Evolutionary conservation across 2,329 filamentous ascomycete species (phyloP).

Genomic region (Fusarium sp.): DNA sequence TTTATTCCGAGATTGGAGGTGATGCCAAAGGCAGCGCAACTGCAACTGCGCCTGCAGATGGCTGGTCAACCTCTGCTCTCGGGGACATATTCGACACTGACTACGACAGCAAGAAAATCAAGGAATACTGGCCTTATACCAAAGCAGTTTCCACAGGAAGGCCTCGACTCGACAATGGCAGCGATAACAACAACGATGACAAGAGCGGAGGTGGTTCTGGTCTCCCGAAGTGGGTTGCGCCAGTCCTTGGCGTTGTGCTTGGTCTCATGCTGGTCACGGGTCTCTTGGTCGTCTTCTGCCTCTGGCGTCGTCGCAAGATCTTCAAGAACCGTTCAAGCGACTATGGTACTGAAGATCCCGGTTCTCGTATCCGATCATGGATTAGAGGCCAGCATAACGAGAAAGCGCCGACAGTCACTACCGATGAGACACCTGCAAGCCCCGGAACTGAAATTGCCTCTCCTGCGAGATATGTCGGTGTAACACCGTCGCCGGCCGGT

Average conservation of each 20-base stretch:
- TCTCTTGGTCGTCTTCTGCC: constrained; percentile 63
- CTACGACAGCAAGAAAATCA: constrained; percentile 70
- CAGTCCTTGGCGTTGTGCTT: constrained; percentile 72
- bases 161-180: constrained; percentile 28
- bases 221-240: constrained; percentile 70
- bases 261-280: constrained; percentile 69
- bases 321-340: constrained; percentile 56
- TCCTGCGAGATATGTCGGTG: constrained; percentile 30
- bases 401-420: constrained; percentile 62
- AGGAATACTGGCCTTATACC: constrained; percentile 72
- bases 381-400: constrained; percentile 60
- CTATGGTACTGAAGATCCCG: constrained; percentile 61
- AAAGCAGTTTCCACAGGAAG: constrained; percentile 46
- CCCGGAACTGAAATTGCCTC: constrained; percentile 58
- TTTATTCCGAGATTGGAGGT: constrained; percentile 77
- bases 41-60: constrained; percentile 71
- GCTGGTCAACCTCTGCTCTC: constrained; percentile 66
- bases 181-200: constrained; percentile 32
- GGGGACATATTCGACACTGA: constrained; percentile 64
- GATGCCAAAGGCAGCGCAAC: constrained; percentile 76
- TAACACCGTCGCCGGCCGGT: constrained; percentile 31
- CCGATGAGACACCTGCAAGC: constrained; percentile 57
- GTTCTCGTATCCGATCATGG: constrained; percentile 66
- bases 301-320: constrained; percentile 66
- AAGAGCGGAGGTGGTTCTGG: constrained; percentile 52